These are phyloP conservation scores for Citrus glauca DNA, from an alignment of 345 rosid species.

Conservation along the genomic window DNA sequence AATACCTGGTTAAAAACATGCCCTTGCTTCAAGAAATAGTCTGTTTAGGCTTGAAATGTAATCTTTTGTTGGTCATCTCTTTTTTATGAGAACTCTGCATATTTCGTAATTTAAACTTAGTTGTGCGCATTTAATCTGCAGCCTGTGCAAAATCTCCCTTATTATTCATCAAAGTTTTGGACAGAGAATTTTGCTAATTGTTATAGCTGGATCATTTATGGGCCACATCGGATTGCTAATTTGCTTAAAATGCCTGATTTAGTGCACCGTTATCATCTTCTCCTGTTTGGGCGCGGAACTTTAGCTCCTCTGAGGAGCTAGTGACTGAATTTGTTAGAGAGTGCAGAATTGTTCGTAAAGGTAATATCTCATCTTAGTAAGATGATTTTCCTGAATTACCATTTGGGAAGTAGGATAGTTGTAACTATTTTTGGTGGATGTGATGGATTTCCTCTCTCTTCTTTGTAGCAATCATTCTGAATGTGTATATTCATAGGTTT, in stretches of 20 bases:
- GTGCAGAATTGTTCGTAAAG: constrained; percentile 97
- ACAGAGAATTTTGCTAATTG: background rate
- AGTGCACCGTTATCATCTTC: constrained; percentile 93
- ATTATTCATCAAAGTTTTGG: background rate
- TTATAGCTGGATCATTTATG: background rate
- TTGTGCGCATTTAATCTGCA: background rate
- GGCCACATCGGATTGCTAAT: constrained; percentile 1
- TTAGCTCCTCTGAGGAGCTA: constrained; percentile 81
- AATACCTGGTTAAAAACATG: background rate
- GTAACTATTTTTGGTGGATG: background rate
- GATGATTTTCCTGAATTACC: background rate
- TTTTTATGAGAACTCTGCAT: background rate
- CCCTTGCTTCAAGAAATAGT: background rate
- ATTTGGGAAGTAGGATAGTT: background rate
- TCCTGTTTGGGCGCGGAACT: constrained; percentile 93
- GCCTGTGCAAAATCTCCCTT: background rate
- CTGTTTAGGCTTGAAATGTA: background rate
- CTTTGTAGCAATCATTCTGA: constrained; percentile 5
- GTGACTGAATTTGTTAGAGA: constrained; percentile 93
- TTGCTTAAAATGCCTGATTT: background rate
- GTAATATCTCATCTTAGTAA: constrained; percentile 31
- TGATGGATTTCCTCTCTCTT: background rate
- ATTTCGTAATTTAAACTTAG: background rate
- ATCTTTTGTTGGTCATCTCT: background rate
- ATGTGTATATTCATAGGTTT: constrained; percentile 52